Evolutionary conservation across 176 grass and related monocot species (phyloP).

Genomic region (Rhynchospora tenuis): DNA sequence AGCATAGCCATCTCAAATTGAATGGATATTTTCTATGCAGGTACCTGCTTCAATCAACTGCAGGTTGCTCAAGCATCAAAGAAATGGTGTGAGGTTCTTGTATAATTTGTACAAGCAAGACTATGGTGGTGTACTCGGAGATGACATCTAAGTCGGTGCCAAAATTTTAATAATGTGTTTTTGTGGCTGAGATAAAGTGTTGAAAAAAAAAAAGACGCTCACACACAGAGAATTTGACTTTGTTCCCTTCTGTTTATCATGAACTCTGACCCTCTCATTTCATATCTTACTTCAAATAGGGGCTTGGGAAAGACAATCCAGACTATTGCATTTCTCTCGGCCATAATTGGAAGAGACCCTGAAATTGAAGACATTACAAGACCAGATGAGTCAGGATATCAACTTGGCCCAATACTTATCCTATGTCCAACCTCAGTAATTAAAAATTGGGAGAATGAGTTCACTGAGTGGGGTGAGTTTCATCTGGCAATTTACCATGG

Average conservation of each 20-base stretch:
- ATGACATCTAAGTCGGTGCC: constrained; percentile 69
- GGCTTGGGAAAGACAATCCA: constrained; percentile 97
- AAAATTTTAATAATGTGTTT: background rate
- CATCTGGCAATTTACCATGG: constrained; percentile 85
- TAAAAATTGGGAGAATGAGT: constrained; percentile 94
- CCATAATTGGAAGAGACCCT: constrained; percentile 59
- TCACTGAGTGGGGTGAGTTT: constrained; percentile 77
- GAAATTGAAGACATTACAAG: constrained; percentile 27
- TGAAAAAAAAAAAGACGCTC: too few species aligned
- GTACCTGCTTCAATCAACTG: constrained; percentile 86
- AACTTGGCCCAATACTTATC: constrained; percentile 58
- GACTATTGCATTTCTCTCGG: constrained; percentile 82
- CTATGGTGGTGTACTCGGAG: constrained; percentile 90
- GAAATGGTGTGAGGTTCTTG: constrained; percentile 71
- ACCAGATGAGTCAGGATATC: constrained; percentile 23
- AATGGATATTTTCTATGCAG: constrained; percentile 25
- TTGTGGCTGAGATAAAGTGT: too few species aligned
- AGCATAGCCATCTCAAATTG: too few species aligned
- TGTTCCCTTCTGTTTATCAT: background rate
- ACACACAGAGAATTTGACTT: too few species aligned
- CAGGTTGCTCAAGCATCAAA: constrained; percentile 77
- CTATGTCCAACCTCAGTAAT: constrained; percentile 90
- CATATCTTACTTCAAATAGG: constrained; percentile 39
- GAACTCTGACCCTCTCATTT: background rate
- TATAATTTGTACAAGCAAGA: constrained; percentile 81